Conservation (phyloP, 2,329 filamentous ascomycete species). For the Cercospora berteroae region DNA sequence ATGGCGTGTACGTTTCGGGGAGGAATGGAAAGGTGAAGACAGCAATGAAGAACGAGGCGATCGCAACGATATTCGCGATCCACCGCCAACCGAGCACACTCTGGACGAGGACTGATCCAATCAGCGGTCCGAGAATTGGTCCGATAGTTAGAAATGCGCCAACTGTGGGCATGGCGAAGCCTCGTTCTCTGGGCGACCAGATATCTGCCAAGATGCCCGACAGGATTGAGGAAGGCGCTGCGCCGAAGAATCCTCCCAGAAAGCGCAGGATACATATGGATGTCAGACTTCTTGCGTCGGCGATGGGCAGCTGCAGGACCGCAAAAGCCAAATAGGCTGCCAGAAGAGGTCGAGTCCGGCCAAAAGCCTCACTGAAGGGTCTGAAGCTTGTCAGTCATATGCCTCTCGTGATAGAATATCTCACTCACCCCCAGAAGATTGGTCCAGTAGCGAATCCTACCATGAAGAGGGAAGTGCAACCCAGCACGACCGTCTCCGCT, state of each 20-base stretch:
- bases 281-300: constrained; percentile 44
- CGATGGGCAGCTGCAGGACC: constrained; percentile 42
- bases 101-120: constrained; percentile 43
- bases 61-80: constrained; percentile 45
- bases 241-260: constrained; percentile 45
- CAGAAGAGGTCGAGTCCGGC: constrained; percentile 40
- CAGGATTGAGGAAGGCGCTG: constrained; percentile 45
- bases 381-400: not conserved
- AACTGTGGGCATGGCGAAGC: constrained; percentile 60
- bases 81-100: constrained; percentile 44
- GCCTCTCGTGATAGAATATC: not conserved
- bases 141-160: constrained; percentile 66
- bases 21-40: constrained; percentile 44
- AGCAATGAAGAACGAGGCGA: constrained; percentile 43
- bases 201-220: constrained; percentile 49
- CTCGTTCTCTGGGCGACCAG: constrained; percentile 42
- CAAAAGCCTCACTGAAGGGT: constrained; percentile 59
- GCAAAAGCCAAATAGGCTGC: constrained; percentile 39
- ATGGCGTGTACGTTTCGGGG: constrained; percentile 56
- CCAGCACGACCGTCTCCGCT: constrained; percentile 14
- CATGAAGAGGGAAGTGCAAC: constrained; percentile 61
- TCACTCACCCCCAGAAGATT: constrained; percentile 39
- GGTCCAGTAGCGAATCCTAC: constrained; percentile 58
- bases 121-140: constrained; percentile 58
- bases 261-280: constrained; percentile 48